Conservation (phyloP, 116 monocot species). For the Dioscorea cayenensis region DNA sequence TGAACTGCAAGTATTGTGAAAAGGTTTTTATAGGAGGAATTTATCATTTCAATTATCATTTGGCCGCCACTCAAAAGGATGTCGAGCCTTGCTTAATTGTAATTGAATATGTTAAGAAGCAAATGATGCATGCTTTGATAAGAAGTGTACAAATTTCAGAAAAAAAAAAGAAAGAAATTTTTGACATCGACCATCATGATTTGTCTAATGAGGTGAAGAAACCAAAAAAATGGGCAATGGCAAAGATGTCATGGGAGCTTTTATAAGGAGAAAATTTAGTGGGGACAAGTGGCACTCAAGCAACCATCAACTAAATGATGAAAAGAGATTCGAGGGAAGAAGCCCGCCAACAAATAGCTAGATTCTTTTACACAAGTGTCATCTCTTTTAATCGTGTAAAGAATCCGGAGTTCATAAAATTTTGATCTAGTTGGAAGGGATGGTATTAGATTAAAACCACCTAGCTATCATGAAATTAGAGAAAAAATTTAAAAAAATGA, state of each 20-base stretch:
- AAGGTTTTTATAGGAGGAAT: neutral
- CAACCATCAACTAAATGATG: neutral
- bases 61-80: neutral
- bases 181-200: neutral
- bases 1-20: neutral
- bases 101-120: neutral
- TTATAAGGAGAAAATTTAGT: neutral
- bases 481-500: neutral
- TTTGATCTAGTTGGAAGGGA: neutral
- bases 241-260: neutral
- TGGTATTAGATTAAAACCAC: neutral
- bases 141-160: neutral
- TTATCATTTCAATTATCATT: too few species aligned
- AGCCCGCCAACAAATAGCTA: neutral
- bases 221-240: neutral
- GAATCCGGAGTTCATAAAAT: neutral
- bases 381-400: neutral
- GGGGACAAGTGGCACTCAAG: neutral
- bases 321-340: neutral
- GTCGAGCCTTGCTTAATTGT: neutral
- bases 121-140: neutral
- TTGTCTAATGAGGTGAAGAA: neutral
- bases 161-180: neutral
- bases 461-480: neutral
- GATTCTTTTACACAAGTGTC: too few species aligned